A percentile compares a stretch with the other conserved stretches of the same genome.
phyloP scores from a whole-genome alignment of 768 basidiomycete species.

The Tulasnella sp. region DNA sequence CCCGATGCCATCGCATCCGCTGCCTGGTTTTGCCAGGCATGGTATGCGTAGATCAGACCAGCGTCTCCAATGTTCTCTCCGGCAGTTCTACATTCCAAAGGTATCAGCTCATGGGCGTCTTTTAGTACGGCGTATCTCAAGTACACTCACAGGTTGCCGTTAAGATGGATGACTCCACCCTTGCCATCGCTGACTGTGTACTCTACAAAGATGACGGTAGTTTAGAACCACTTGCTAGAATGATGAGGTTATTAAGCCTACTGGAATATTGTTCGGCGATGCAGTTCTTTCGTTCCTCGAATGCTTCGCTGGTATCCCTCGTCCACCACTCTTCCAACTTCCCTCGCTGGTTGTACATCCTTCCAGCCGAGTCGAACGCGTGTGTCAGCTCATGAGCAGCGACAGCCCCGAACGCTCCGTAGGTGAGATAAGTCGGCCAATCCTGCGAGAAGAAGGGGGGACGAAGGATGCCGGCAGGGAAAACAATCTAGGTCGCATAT shows the following conservation, averaged over 20 bases:
- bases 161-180: slow-evolving; percentile 74
- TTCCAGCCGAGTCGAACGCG: slow-evolving; percentile 82
- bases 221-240: neutral
- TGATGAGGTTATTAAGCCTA: slow-evolving; percentile 25
- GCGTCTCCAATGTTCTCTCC: slow-evolving; percentile 88
- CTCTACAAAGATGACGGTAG: slow-evolving; percentile 29
- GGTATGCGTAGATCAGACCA: slow-evolving; percentile 74
- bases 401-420: slow-evolving; percentile 87
- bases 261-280: slow-evolving; percentile 88
- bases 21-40: slow-evolving; percentile 82
- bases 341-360: slow-evolving; percentile 84
- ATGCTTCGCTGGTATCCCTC: slow-evolving; percentile 71
- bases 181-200: slow-evolving; percentile 81
- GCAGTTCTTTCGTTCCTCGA: slow-evolving; percentile 73
- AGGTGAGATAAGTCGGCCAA: slow-evolving; percentile 85
- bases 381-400: slow-evolving; percentile 90
- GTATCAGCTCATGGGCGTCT: neutral
- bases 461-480: slow-evolving; percentile 91
- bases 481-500: slow-evolving; percentile 56
- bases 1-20: slow-evolving; percentile 45
- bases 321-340: slow-evolving; percentile 91
- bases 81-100: slow-evolving; percentile 47
- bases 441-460: slow-evolving; percentile 80
- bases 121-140: slow-evolving; percentile 13
- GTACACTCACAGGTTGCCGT: slow-evolving; percentile 41